These are phyloP conservation scores for Daldinia vernicosa DNA, from an alignment of 495 filamentous ascomycete species.

Conservation along the genomic window DNA sequence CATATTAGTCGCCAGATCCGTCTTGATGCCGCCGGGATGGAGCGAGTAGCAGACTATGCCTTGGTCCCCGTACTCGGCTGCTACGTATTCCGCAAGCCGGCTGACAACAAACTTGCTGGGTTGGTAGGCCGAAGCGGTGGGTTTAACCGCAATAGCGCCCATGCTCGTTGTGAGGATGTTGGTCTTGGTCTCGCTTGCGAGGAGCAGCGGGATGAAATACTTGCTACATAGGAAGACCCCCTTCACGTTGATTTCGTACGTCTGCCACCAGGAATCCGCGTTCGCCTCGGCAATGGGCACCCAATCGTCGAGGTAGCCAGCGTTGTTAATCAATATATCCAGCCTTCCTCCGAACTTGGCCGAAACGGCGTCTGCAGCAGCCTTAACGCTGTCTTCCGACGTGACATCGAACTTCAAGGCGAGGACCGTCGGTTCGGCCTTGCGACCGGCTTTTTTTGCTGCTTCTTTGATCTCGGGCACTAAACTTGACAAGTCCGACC, in stretches of 20 bases:
- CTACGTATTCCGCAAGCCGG: slow-evolving; percentile 56
- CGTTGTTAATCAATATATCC: slow-evolving; percentile 57
- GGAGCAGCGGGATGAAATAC: slow-evolving; percentile 56
- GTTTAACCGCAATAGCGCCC: slow-evolving; percentile 41
- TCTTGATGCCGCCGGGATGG: slow-evolving; percentile 58
- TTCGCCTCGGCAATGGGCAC: slow-evolving; percentile 44
- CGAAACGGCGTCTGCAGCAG: slow-evolving; percentile 45
- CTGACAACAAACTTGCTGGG: slow-evolving; percentile 52
- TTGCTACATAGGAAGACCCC: slow-evolving; percentile 54
- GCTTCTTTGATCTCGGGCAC: slow-evolving; percentile 48
- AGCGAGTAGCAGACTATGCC: slow-evolving; percentile 53
- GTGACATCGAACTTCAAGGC: slow-evolving; percentile 55
- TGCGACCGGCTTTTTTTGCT: slow-evolving; percentile 46
- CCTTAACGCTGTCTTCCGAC: slow-evolving; percentile 48
- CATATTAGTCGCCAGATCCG: slow-evolving; percentile 48
- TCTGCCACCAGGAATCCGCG: slow-evolving; percentile 54
- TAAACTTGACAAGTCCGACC: slow-evolving; percentile 49
- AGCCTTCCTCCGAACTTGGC: slow-evolving; percentile 49
- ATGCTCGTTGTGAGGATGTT: slow-evolving; percentile 49
- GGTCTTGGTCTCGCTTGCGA: slow-evolving; percentile 47
- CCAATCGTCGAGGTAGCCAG: slow-evolving; percentile 53
- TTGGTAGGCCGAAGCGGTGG: slow-evolving; percentile 51
- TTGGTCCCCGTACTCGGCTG: slow-evolving; percentile 51
- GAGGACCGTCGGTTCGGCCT: slow-evolving; percentile 51
- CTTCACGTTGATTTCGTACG: slow-evolving; percentile 55